Evolutionary conservation across 1,284 basidiomycete genomes (phyloP).

Genomic region (Apiotrichum domesticum): DNA sequence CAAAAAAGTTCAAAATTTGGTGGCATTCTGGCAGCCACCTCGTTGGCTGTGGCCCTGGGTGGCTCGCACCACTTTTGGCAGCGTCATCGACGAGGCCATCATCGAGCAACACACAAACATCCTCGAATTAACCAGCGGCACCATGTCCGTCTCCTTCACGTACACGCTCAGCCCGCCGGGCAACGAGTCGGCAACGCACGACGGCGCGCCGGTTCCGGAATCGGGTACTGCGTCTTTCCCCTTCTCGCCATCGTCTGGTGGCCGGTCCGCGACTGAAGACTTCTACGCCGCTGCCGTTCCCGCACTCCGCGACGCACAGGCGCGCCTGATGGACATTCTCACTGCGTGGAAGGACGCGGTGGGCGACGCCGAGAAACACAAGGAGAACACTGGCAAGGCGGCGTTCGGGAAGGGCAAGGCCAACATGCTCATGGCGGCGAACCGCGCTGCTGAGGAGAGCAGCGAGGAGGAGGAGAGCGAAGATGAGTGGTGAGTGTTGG

Average conservation of each 20-base stretch:
- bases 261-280: slow-evolving; percentile 7
- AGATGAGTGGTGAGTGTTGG: not conserved
- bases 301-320: slow-evolving; percentile 21
- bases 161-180: slow-evolving; percentile 23
- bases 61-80: too few relatives aligned
- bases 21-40: too few relatives aligned
- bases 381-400: slow-evolving; percentile 25
- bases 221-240: not conserved
- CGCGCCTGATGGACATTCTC: slow-evolving; percentile 22
- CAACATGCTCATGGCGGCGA: slow-evolving; percentile 23
- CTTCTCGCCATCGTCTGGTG: not conserved
- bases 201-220: slow-evolving; percentile 6
- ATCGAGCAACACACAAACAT: not conserved
- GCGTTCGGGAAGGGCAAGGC: slow-evolving; percentile 28
- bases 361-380: slow-evolving; percentile 31
- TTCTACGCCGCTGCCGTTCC: slow-evolving; percentile 22
- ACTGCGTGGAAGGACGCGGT: slow-evolving; percentile 36
- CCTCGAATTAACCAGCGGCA: too few relatives aligned
- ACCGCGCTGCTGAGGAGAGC: slow-evolving; percentile 12
- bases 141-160: slow-evolving; percentile 13
- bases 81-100: not conserved
- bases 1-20: not conserved
- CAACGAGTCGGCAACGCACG: slow-evolving; percentile 1
- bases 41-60: too few relatives aligned
- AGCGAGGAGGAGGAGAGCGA: slow-evolving; percentile 7